phyloP scores from a whole-genome alignment of 768 basidiomycete species.

The Suillus variegatus region DNA sequence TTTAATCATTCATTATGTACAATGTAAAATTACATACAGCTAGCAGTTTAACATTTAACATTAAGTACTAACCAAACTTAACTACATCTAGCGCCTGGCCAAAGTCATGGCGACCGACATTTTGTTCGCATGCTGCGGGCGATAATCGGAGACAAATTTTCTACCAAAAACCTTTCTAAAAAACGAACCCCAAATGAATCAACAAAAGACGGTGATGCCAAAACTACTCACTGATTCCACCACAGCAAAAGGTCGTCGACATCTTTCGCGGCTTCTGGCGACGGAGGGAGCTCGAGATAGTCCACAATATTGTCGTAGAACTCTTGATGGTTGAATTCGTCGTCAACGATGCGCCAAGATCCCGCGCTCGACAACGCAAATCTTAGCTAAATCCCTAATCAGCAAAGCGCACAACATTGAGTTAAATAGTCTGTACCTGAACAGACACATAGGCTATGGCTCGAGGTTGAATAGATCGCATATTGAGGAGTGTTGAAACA shows the following conservation, averaged over 20 bases:
- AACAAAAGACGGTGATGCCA: background rate
- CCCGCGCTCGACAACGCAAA: background rate
- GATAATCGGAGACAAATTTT: background rate
- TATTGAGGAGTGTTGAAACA: background rate
- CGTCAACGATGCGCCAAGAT: background rate
- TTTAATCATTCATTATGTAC: no score
- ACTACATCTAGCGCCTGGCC: background rate
- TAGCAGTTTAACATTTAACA: background rate
- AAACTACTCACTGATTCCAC: constrained; percentile 9
- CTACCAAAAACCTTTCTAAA: background rate
- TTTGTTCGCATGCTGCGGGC: background rate
- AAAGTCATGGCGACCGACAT: background rate
- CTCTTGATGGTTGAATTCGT: background rate
- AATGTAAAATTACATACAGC: no score
- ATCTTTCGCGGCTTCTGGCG: background rate
- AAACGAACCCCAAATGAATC: background rate
- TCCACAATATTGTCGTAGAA: background rate
- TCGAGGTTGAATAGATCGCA: background rate
- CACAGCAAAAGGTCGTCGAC: background rate
- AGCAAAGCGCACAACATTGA: background rate
- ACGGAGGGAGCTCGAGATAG: background rate
- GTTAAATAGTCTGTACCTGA: background rate
- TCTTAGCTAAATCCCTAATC: background rate
- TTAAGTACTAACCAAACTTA: background rate
- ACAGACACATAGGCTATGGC: background rate